Base-by-base conservation (phyloP, 805 yeast species). In the Yarrowia alimentaria region DNA sequence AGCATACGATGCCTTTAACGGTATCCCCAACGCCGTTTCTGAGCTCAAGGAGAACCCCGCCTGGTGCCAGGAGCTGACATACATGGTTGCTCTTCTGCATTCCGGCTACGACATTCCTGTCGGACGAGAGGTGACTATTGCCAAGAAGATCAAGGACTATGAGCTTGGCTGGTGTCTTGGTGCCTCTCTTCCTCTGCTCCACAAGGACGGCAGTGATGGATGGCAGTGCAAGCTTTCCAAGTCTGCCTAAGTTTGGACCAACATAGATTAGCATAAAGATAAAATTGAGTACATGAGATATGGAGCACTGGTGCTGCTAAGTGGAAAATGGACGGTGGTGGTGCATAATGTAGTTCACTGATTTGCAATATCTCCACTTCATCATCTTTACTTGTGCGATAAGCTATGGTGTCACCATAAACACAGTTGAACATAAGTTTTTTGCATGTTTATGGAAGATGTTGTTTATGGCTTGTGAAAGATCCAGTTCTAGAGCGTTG, bases 111-210 rank as follows among this genome's bases (percentile, higher is more conserved):
- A 91, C 60, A 88, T 93, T 57, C 96, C 97, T 55, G 76, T 86
- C 54, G 73, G 76, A 57, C 81, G 98, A 66, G 97, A 91, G 68
- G 79, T 93, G 59, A 85, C 79, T 67, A 93, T 96, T 6, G 98
- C 97, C 7, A 81, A 88, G 72, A 89, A 80, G 64, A 87, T 93
- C 60, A 84, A 81, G 48, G 80, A 81, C 63, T 89, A 87, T 61
- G 99, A 93, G 70, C 75, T 93, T 48, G 99, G 99, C 25, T 93
- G 99, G 99, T 93, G 98, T 73, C 74, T 93, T 52, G 99, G 99
- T 60, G 99, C 98, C 1, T 87, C 97, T 1, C 76, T 93, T 60
- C 98, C 98, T 7, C 71, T 93, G 59, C 73, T 93, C 58, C 93
- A 59, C 52, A 22, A 37, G 38, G 30, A 13, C 12, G 56, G 52